These are phyloP conservation scores for Nitzschia sp. DNA, from an alignment of 108 stramenopile genomes.

Conservation along the genomic window DNA sequence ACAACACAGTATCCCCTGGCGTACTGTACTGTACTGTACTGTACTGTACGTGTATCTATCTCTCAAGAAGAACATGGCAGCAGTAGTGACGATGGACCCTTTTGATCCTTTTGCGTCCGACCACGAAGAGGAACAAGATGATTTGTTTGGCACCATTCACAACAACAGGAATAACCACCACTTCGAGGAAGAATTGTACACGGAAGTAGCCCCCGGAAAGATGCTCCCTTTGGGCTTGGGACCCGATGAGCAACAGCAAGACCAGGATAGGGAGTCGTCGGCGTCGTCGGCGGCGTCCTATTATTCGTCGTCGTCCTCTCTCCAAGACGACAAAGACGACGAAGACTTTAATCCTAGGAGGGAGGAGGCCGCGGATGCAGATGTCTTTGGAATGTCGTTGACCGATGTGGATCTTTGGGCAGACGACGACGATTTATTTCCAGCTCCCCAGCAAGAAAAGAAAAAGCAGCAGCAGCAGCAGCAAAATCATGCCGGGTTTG, in stretches of 20 bases:
- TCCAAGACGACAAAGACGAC: background rate
- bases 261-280: background rate
- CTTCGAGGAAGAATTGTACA: slow-evolving; percentile 1
- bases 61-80: background rate
- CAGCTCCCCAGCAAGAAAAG: background rate
- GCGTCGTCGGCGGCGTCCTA: background rate
- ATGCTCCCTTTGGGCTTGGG: slow-evolving; percentile 4
- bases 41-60: too few species aligned
- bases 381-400: slow-evolving; percentile 18
- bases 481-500: background rate
- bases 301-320: too few species aligned
- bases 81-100: slow-evolving; percentile 8
- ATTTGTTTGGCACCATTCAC: background rate
- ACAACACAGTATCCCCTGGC: too few species aligned
- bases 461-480: background rate
- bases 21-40: too few species aligned
- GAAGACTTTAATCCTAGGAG: background rate
- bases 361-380: background rate
- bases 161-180: background rate
- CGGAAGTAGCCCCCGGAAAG: background rate
- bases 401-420: slow-evolving; percentile 17
- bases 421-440: background rate
- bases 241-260: background rate
- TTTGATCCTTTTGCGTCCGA: slow-evolving; percentile 22
- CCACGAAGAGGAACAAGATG: background rate